phyloP scores from a whole-genome alignment of 495 filamentous ascomycete species.

The Penicillium steckii region DNA sequence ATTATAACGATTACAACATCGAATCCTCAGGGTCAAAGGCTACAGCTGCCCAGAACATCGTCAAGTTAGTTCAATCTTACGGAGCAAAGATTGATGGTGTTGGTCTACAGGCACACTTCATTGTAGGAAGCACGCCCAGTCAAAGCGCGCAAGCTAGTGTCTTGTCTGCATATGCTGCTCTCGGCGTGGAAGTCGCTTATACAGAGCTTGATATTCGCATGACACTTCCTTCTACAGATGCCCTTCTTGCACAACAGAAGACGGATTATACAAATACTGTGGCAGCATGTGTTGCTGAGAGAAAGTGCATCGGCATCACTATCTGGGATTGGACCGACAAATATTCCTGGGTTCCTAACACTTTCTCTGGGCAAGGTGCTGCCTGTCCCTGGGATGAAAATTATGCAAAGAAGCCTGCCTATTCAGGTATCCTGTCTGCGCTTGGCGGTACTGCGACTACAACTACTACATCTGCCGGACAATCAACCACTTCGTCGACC shows the following conservation, averaged over 20 bases:
- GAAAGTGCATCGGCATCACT: slow-evolving; percentile 67
- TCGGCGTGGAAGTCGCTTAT: slow-evolving; percentile 59
- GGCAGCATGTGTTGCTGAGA: slow-evolving; percentile 55
- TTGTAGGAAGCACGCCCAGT: slow-evolving; percentile 51
- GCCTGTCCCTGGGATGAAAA: slow-evolving; percentile 55
- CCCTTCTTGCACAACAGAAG: slow-evolving; percentile 54
- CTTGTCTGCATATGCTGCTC: slow-evolving; percentile 45
- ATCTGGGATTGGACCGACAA: slow-evolving; percentile 64
- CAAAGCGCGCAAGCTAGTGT: slow-evolving; percentile 46
- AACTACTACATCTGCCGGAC: slow-evolving; percentile 31
- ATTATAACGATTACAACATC: slow-evolving; percentile 72
- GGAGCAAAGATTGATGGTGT: slow-evolving; percentile 63
- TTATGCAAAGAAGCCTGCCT: slow-evolving; percentile 58
- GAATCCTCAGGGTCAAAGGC: slow-evolving; percentile 52
- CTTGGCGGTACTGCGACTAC: slow-evolving; percentile 26
- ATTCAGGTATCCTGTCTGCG: slow-evolving; percentile 37
- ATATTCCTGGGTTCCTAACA: slow-evolving; percentile 59
- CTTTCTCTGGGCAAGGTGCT: slow-evolving; percentile 52
- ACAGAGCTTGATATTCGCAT: slow-evolving; percentile 65
- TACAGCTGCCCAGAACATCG: slow-evolving; percentile 45
- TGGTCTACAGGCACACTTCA: slow-evolving; percentile 63
- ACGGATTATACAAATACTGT: slow-evolving; percentile 56
- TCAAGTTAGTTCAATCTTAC: slow-evolving; percentile 50
- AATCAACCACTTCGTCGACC: slow-evolving; percentile 20
- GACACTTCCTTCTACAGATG: slow-evolving; percentile 41